Evolutionary conservation across 257 asterid species (phyloP).

Genomic region (Capsicum baccatum): DNA sequence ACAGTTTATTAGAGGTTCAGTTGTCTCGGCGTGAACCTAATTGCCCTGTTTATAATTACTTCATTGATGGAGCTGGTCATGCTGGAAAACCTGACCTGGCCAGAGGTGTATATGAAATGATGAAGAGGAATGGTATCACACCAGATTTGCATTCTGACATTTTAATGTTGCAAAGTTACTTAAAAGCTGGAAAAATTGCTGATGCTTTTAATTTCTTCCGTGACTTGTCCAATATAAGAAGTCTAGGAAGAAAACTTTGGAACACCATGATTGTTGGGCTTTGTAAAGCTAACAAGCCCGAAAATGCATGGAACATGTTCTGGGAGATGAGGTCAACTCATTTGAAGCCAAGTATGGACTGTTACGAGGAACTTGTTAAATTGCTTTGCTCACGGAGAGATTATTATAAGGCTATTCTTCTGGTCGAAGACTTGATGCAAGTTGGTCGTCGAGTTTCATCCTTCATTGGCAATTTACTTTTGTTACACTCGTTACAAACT

Average conservation of each 20-base stretch:
- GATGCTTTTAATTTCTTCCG: constrained; percentile 57
- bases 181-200: constrained; percentile 46
- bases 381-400: constrained; percentile 48
- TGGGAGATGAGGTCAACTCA: constrained; percentile 49
- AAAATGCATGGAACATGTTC: constrained; percentile 54
- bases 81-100: constrained; percentile 72
- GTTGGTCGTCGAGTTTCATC: constrained; percentile 67
- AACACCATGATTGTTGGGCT: constrained; percentile 65
- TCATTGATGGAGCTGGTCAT: constrained; percentile 88
- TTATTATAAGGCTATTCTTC: constrained; percentile 53
- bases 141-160: constrained; percentile 51
- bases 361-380: constrained; percentile 82
- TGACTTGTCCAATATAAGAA: constrained; percentile 44
- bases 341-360: constrained; percentile 60
- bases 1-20: constrained; percentile 66
- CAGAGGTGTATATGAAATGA: constrained; percentile 56
- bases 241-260: constrained; percentile 47
- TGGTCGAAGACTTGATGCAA: constrained; percentile 63
- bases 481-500: constrained; percentile 63
- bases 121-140: constrained; percentile 48
- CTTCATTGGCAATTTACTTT: constrained; percentile 76
- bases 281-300: constrained; percentile 52
- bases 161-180: constrained; percentile 59
- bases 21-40: constrained; percentile 43
- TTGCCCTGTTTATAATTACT: constrained; percentile 43